A percentile compares a stretch with the other conserved stretches of the same genome.
Evolutionary conservation across 768 basidiomycete species (phyloP).

Genomic region (Pulveroboletus frians): DNA sequence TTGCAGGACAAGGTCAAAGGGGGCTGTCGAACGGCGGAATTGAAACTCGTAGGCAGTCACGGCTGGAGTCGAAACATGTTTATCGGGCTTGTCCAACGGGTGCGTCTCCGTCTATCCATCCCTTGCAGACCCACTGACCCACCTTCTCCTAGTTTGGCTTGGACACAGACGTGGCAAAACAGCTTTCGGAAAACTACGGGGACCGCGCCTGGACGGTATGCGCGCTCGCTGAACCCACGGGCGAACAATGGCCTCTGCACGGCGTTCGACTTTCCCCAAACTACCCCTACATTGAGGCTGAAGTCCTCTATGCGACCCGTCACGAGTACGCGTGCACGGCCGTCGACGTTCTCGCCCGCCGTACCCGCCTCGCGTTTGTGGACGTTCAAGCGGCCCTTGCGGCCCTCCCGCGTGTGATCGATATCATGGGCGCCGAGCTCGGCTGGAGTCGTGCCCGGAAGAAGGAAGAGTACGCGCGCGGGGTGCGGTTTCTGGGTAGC

Average conservation of each 20-base stretch:
- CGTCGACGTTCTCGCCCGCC: constrained; percentile 86
- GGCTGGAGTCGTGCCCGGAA: constrained; percentile 64
- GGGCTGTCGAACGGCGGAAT: constrained; percentile 70
- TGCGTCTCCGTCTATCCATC: constrained; percentile 29
- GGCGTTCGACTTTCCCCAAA: constrained; percentile 64
- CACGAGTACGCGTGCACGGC: constrained; percentile 94
- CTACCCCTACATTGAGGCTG: constrained; percentile 91
- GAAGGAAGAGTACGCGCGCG: constrained; percentile 50
- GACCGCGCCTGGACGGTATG: constrained; percentile 96
- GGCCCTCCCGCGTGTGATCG: constrained; percentile 80
- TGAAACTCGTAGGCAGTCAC: constrained; percentile 87
- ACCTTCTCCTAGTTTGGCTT: constrained; percentile 63
- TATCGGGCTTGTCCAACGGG: constrained; percentile 89
- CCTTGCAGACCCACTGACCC: neutral
- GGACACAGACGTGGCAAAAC: constrained; percentile 87
- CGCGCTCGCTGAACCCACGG: constrained; percentile 71
- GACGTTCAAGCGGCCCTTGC: constrained; percentile 82
- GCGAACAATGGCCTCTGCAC: constrained; percentile 79
- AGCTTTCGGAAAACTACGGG: constrained; percentile 90
- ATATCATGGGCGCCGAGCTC: constrained; percentile 86
- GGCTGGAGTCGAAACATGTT: constrained; percentile 97
- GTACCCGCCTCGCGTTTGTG: constrained; percentile 91
- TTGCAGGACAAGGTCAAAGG: constrained; percentile 51
- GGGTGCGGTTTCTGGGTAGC: constrained; percentile 64
- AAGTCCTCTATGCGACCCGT: constrained; percentile 82